Base-by-base conservation (phyloP, 2,329 filamentous ascomycete species). In the Nemania diffusa region DNA sequence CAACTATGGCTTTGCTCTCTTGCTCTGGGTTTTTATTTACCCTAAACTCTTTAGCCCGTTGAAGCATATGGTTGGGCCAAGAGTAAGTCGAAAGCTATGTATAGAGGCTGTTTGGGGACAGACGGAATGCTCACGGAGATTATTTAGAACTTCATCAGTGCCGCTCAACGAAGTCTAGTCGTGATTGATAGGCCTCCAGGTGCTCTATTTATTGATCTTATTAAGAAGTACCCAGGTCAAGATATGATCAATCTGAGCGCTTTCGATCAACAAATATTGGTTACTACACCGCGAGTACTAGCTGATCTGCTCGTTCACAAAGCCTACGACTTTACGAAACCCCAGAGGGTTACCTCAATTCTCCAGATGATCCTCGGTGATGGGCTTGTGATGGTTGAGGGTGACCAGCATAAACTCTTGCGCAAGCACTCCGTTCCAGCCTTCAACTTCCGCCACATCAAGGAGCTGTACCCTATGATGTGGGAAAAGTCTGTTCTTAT, bases 391-490 rank as follows among this genome's bases (percentile, higher is more conserved):
- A 75, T 81, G 4, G 87, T 90, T 0, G 91, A 93, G 76, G 91
- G 91, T 1, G 89, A 92, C 34, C 87, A 90, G 68, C 91, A 93
- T 75, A 92, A 90, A 79, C 85, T 88, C 71, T 82, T 89, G 72
- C 84, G 90, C n/a, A 92, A 90, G 76, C 87, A 88, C 57, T 83
- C 91, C 9, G 85, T 86, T 75, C 90, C 90, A 0, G 89, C 90
- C 0, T 93, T 93, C 74, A 82, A 84, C 50, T 91, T 88, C 72
- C 85, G 90, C 3, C 88, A 91, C 69, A 85, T 92, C 75, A 92
- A 91, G 69, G 84, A 91, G 48, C 77, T 93, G 1, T 92, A 92
- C 67, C 89, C 89, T 0, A 83, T 89, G 62, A 92, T 93, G 78
- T 92, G 90, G 90, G 74, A 77, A 0, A 92, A 91, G 64, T 76